Evolutionary conservation across 1,284 basidiomycete genomes (phyloP), one percentile per base, ranked within the genome.

Genomic region (Irpex sp.): DNA sequence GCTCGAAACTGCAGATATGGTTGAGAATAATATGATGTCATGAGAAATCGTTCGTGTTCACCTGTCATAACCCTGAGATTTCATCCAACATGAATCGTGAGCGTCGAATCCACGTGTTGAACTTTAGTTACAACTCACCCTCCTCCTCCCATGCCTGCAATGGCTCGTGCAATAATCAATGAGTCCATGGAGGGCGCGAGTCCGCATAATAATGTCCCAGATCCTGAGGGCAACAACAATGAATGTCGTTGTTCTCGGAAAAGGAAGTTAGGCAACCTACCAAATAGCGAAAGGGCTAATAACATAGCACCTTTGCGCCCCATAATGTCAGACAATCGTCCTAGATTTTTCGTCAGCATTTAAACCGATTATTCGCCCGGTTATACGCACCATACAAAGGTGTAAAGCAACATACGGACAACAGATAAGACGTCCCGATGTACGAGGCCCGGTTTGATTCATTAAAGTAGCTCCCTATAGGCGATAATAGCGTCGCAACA

Each of bases 81-180:
- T 15, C 11, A 26, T 17, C 26, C 21, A 21, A 19, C 34, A 57
- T 38, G 15, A 47, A 61, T 57, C 9, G 57, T 61, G 65, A 66
- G 63, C 63, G 60, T 65, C 68, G 69, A 67, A 67, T 67, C 58
- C 21, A 34, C 47, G 37, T 34, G 59, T 58, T 55, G 34, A 64
- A 31, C 59, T 15, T 40, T 21, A 56, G 21, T 17, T 60, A 36
- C 69, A 64, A 74, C 84, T 79, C 71, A 91, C 84, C 93, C 93
- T 74, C 94, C 93, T 64, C 94, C 93, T 62, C 94, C 94, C 86
- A 96, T 93, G 57, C 94, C 94, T 47, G 94, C 94, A 52, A 96
- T 75, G 8, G 91, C 89, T 17, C 94, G 85, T 57, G 92, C 91
- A 62, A 82, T 81, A 65, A 96, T 93, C 62, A 96, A 81, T n/a